A percentile compares a stretch with the other conserved stretches of the same genome.
phyloP scores from a whole-genome alignment of 805 yeast species.

The Kuraishia hungarica region DNA sequence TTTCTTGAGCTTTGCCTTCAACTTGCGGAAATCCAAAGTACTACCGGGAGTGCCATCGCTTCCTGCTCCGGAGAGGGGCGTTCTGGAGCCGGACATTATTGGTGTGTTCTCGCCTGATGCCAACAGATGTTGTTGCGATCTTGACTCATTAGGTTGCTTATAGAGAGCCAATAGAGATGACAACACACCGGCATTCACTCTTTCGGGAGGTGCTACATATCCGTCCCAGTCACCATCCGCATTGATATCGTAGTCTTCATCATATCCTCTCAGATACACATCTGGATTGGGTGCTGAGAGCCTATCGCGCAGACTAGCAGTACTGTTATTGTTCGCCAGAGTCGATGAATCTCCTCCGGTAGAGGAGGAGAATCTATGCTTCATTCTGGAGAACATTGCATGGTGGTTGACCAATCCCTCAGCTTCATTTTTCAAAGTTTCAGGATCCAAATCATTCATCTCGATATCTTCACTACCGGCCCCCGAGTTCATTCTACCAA shows the following conservation, averaged over 20 bases:
- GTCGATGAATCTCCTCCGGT: constrained; percentile 8
- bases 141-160: constrained; percentile 28
- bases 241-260: constrained; percentile 1
- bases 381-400: constrained; percentile 11
- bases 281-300: constrained; percentile 3
- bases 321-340: neutral
- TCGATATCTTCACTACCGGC: neutral
- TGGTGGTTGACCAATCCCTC: constrained; percentile 44
- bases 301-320: neutral
- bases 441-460: constrained; percentile 29
- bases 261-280: constrained; percentile 1
- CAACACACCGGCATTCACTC: constrained; percentile 79
- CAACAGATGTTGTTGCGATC: constrained; percentile 2
- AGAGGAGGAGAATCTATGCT: constrained; percentile 10
- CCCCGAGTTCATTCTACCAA: neutral
- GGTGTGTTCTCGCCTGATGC: constrained; percentile 4
- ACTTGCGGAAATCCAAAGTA: neutral
- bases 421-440: constrained; percentile 42
- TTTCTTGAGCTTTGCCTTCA: neutral
- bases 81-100: constrained; percentile 9
- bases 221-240: constrained; percentile 18
- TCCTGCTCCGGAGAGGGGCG: neutral
- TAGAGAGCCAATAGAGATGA: constrained; percentile 71
- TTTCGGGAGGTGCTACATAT: constrained; percentile 30
- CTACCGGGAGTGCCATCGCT: neutral